Evolutionary conservation across 768 basidiomycete species (phyloP).

Genomic region (Suillus clintonianus): DNA sequence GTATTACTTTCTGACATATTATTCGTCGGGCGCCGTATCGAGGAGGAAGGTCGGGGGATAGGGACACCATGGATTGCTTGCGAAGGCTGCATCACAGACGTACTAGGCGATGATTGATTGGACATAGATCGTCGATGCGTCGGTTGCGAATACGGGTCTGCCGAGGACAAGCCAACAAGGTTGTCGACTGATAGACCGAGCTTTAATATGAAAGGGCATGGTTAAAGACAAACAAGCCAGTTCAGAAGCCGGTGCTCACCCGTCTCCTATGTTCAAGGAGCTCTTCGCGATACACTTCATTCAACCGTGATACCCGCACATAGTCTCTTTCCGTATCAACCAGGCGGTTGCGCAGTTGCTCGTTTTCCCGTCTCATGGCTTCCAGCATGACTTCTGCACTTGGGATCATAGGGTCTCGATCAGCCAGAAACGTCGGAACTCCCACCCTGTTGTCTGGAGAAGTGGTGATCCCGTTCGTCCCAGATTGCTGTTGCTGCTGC

Average conservation of each 20-base stretch:
- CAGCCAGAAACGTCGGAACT: slow-evolving; percentile 8
- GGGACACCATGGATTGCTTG: slow-evolving; percentile 60
- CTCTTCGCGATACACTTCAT: slow-evolving; percentile 85
- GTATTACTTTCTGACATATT: slow-evolving; percentile 55
- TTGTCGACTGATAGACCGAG: slow-evolving; percentile 78
- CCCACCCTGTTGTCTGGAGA: slow-evolving; percentile 27
- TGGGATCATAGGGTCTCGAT: slow-evolving; percentile 36
- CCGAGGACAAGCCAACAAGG: slow-evolving; percentile 67
- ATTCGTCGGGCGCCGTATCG: slow-evolving; percentile 57
- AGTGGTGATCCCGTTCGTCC: slow-evolving; percentile 22
- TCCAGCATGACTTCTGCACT: slow-evolving; percentile 66
- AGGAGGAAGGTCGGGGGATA: slow-evolving; percentile 72
- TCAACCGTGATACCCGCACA: slow-evolving; percentile 69
- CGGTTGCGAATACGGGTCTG: slow-evolving; percentile 72
- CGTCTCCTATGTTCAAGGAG: slow-evolving; percentile 74
- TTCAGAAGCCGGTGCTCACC: slow-evolving; percentile 44
- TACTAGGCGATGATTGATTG: slow-evolving; percentile 30
- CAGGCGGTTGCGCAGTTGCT: slow-evolving; percentile 63
- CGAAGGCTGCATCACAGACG: slow-evolving; percentile 24
- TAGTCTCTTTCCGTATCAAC: slow-evolving; percentile 79
- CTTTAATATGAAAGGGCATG: slow-evolving; percentile 35
- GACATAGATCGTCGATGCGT: slow-evolving; percentile 60
- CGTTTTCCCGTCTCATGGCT: slow-evolving; percentile 79
- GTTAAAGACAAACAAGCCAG: slow-evolving; percentile 8
- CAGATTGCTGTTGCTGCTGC: slow-evolving; percentile 20